These are phyloP conservation scores for Myriangium duriaei DNA, from an alignment of 2,329 filamentous ascomycete genomes.

Conservation along the genomic window DNA sequence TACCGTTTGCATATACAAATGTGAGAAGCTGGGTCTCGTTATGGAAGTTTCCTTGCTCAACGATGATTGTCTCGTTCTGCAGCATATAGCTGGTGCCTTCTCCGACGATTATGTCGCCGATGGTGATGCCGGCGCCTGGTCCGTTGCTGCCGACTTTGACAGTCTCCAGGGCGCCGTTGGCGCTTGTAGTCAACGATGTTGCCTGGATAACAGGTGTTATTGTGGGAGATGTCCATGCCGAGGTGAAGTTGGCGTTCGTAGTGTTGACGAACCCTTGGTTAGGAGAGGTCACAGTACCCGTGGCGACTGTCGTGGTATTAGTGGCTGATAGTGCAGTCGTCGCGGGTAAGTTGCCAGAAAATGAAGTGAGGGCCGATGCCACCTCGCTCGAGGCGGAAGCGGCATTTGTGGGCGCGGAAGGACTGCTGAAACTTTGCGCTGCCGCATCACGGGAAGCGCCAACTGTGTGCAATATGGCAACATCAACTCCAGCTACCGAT, in stretches of 20 bases:
- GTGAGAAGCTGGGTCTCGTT: constrained; percentile 1
- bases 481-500: constrained; percentile 17
- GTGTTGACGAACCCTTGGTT: too few species aligned
- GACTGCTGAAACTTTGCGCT: constrained; percentile 12
- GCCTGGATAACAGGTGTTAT: constrained; percentile 1
- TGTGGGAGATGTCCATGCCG: constrained; percentile 8
- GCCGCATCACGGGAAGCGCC: constrained; percentile 5
- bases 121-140: constrained; percentile 13
- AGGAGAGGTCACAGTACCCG: constrained; percentile 20
- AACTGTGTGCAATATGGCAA: constrained; percentile 18
- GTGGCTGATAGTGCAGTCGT: constrained; percentile 18
- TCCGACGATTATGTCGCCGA: constrained; percentile 12
- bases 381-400: constrained; percentile 10
- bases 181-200: constrained; percentile 4
- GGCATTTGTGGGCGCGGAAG: constrained; percentile 16
- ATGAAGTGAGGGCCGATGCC: constrained; percentile 1
- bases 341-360: constrained; percentile 11
- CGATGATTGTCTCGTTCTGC: constrained; percentile 4
- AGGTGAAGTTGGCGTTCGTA: constrained; percentile 12
- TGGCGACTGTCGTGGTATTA: constrained; percentile 19
- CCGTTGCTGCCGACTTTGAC: constrained; percentile 12
- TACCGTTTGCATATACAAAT: constrained; percentile 6
- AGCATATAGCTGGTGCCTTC: constrained; percentile 11
- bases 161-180: constrained; percentile 1
- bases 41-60: constrained; percentile 1